Evolutionary conservation across 345 rosid genomes (phyloP).

Genomic region (Kernera saxatilis): DNA sequence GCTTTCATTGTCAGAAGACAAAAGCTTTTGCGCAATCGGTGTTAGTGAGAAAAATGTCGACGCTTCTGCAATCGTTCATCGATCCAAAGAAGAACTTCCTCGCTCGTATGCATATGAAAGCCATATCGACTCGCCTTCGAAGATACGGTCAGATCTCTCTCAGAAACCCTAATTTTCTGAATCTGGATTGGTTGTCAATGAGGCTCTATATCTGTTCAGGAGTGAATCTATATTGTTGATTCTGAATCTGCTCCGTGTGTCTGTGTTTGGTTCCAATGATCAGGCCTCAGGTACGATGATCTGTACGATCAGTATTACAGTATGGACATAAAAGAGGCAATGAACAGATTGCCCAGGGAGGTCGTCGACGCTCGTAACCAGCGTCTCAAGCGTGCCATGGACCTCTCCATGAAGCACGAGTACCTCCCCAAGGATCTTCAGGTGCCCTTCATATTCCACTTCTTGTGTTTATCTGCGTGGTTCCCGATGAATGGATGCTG

Average conservation of each 20-base stretch:
- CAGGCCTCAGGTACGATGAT: slow-evolving; percentile 92
- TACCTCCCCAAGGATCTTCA: slow-evolving; percentile 76
- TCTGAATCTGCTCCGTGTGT: not conserved
- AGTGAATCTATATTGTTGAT: not conserved
- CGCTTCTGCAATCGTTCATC: slow-evolving; percentile 24
- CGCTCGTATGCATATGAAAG: slow-evolving; percentile 33
- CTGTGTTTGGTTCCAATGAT: not conserved
- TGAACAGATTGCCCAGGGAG: slow-evolving; percentile 83
- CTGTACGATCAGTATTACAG: slow-evolving; percentile 76
- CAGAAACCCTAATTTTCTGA: slow-evolving; percentile 19
- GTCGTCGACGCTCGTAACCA: slow-evolving; percentile 87
- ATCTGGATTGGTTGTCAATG: slow-evolving; percentile 5
- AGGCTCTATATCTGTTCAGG: not conserved
- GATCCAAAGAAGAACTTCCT: slow-evolving; percentile 35
- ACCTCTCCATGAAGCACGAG: slow-evolving; percentile 97
- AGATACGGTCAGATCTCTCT: slow-evolving; percentile 31
- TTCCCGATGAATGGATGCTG: not conserved
- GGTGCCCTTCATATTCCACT: slow-evolving; percentile 34
- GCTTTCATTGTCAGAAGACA: not conserved
- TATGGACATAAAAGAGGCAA: slow-evolving; percentile 82
- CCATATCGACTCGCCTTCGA: slow-evolving; percentile 29
- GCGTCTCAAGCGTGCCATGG: slow-evolving; percentile 98
- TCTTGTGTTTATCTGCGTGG: not conserved
- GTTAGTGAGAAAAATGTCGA: slow-evolving; percentile 8
- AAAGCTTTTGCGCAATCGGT: not conserved